phyloP scores from a whole-genome alignment of 2,329 filamentous ascomycete species.

The Nemania sp. region DNA sequence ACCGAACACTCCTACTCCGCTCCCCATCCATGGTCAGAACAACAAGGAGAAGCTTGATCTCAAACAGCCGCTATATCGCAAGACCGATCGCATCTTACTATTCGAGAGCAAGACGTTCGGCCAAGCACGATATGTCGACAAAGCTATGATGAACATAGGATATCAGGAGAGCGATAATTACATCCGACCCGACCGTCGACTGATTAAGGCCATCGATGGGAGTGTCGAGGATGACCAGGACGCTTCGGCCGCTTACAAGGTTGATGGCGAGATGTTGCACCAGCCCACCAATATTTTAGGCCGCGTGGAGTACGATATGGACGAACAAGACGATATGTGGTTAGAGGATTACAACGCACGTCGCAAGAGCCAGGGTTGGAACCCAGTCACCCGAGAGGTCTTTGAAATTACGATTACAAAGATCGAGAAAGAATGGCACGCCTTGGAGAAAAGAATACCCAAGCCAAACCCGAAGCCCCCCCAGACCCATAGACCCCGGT shows the following conservation, averaged over 20 bases:
- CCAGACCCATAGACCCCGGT: constrained; percentile 88
- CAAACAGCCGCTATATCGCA: constrained; percentile 73
- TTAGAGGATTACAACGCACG: constrained; percentile 80
- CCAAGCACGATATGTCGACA: constrained; percentile 89
- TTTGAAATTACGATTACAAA: constrained; percentile 99
- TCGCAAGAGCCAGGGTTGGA: constrained; percentile 72
- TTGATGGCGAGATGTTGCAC: constrained; percentile 58
- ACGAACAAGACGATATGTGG: constrained; percentile 98
- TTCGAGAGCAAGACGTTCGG: constrained; percentile 86
- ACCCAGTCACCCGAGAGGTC: constrained; percentile 86
- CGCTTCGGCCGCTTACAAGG: constrained; percentile 48
- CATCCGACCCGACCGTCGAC: constrained; percentile 71
- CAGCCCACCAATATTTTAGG: constrained; percentile 61
- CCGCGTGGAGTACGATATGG: constrained; percentile 98
- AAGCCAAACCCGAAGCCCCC: constrained; percentile 96
- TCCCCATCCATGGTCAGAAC: constrained; percentile 79
- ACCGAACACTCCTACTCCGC: constrained; percentile 64
- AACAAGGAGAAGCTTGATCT: constrained; percentile 79
- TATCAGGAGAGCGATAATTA: constrained; percentile 96
- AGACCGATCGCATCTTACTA: constrained; percentile 75
- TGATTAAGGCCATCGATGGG: constrained; percentile 66
- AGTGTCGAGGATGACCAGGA: constrained; percentile 64
- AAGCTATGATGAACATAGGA: constrained; percentile 92
- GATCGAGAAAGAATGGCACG: constrained; percentile 98
- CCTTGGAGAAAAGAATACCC: constrained; percentile 91